Base-by-base conservation (phyloP, 1,284 basidiomycete species). In the Ustilago crameri region DNA sequence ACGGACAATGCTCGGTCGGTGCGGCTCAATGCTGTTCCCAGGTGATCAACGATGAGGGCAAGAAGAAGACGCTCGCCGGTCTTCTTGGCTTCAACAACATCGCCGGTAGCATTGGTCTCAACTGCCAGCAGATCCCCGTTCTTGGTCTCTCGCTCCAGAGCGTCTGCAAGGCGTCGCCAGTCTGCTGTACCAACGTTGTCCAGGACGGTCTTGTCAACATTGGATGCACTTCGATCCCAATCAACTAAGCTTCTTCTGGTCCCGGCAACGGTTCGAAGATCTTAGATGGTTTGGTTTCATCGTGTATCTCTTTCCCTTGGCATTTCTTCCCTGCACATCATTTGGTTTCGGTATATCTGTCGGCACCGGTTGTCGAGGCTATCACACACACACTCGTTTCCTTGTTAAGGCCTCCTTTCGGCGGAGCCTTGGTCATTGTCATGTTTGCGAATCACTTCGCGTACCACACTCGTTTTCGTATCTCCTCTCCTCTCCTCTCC, bases 161-260 rank as follows among this genome's bases (percentile, higher is more conserved):
- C 61, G 43, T 59, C 38, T 77, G 75, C 70, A 77, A 75, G 66
- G 24, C 58, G 32, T 51, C 69, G 12, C 67, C 68, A 20, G 63
- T 75, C 5, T 76, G 73, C 72, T 76, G 75, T 44, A 58, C 70
- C 42, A 69, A 74, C 51, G 75, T 76, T 38, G 45, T 47, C 47
- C 75, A 76, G 40, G 66, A 76, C 34, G 75, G 75, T 27, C 61
- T 76, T 18, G 60, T 76, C 68, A 76, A 76, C 68, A 59, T 74
- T 40, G 71, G 74, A 38, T 76, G 74, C 71, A 67, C 56, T 32
- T 62, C 71, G 37, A 56, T 76, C 48, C 71, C 74, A 24, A 74
- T 76, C 74, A 76, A 74, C 74, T 74, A 57, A 73, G 34, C 15
- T 35, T 35, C 30, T 40, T 43, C n/a, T 26, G 32, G 40, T 51